Base-by-base conservation (phyloP, 495 filamentous ascomycete species). In the Podospora pseudocomata region DNA sequence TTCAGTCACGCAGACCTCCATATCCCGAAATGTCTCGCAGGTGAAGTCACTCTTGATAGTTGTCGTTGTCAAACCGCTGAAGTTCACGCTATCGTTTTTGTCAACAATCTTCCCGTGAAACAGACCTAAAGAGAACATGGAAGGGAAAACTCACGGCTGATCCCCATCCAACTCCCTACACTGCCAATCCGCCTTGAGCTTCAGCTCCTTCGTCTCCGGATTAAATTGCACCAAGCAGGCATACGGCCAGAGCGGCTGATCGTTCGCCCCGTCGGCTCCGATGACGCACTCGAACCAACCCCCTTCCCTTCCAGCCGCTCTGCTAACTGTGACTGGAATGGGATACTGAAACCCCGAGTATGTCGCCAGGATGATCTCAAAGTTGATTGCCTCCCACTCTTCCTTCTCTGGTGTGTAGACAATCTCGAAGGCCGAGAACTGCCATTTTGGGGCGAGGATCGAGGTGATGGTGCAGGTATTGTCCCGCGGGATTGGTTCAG, bases 381-480 rank as follows among this genome's bases (percentile, higher is more conserved):
- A 78, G 53, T 30, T 55, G 32, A 63, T 49, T 0, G 23, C 32
- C 54, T 39, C 67, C 26, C 26, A 34, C 20, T 16, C 61, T 20
- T 32, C 59, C 30, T 28, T 20, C 5, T 19, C n/a, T 20, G n/a
- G n/a, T 19, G 55, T 20, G 19, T 18, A 39, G 32, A 66, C 65
- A 27, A 73, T 11, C 20, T 67, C 20, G 57, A 76, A 76, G 18
- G 57, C 18, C 57, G 68, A 71, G 55, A 78, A 71, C n/a, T 28
- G 60, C 76, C 76, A 75, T 19, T 64, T 26, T 3, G 76, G 76
- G 55, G 59, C 19, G 44, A 75, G 57, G 32, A 78, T 66, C 20
- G 73, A 74, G 0, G 71, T 67, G 2, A 76, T 56, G 30, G 74
- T 78, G 72, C 74, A 78, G 23, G 70, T 72, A 62, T 78, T 73